Conservation (phyloP, 805 yeast species). For the Schwanniomyces vanrijiae region DNA sequence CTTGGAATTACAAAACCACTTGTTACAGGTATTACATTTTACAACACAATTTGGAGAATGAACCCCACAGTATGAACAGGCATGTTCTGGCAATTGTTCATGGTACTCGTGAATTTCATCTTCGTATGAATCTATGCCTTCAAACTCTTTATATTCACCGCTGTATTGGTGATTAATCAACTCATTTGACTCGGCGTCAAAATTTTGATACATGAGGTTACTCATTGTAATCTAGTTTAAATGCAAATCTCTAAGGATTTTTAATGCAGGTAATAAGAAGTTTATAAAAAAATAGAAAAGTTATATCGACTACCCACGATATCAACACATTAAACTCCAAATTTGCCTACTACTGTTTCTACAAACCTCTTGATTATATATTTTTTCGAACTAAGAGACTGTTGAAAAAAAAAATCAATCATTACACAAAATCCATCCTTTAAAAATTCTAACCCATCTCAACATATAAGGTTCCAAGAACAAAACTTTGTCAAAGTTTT, state of each 20-base stretch:
- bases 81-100: conserved; percentile 18
- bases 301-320: background rate
- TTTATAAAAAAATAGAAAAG: background rate
- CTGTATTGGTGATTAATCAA: background rate
- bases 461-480: background rate
- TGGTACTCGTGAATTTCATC: background rate
- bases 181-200: conserved; percentile 9
- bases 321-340: background rate
- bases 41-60: conserved; percentile 64
- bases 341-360: background rate
- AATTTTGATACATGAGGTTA: conserved; percentile 21
- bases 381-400: background rate
- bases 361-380: background rate
- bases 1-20: conserved; percentile 88
- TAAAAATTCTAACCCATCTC: too few species aligned
- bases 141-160: background rate
- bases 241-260: background rate
- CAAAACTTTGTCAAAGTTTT: too few species aligned
- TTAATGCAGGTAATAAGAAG: background rate
- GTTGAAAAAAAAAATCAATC: too few species aligned
- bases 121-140: background rate
- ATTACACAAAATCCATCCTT: background rate
- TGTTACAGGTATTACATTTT: conserved; percentile 71
- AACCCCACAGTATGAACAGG: conserved; percentile 73
- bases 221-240: conserved; percentile 15